Evolutionary conservation across 2,329 filamentous ascomycete genomes (phyloP), one percentile per base, ranked within the genome.

Genomic region (Aspergillus amoenus): DNA sequence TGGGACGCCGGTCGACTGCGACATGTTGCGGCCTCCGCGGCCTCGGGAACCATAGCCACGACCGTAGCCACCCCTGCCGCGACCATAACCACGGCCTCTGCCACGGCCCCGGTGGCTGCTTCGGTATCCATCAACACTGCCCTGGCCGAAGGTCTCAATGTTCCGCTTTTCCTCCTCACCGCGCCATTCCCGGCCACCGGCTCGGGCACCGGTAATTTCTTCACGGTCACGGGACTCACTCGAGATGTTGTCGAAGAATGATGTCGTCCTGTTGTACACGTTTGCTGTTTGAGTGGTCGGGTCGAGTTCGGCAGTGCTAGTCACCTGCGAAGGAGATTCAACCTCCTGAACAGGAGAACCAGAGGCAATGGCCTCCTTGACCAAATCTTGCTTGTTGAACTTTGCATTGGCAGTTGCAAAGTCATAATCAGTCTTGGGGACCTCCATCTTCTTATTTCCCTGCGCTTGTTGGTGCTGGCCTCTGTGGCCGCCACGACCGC

Each of bases 221-320:
- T 90, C 87, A 43, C 94, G 86, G 64, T 99, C 94, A 74, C 90
- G 95, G 61, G 90, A 84, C 72, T 99, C 94, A 64, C 91, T 96
- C 1, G 91, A 96, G 63, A 99, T 97, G 74, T 99, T 97, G 77
- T 99, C 94, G 70, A 99, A 99, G 81, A 99, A 99, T 1, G 91
- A 96, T 3, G 80, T 86, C 5, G 87, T 83, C 76, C 92, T 96
- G 79, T 97, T 93, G 78, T 99, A 99, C 37, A 80, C 77, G 8
- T 73, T 68, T 12, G 63, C 56, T 56, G 64, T 66, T 21, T 68
- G 51, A 22, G 51, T 73, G 13, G 69, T 60, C 13, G 73, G 72
- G 22, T 81, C 74, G 0, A 72, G 61, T 8, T 66, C 65, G 11
- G 71, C 57, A 7, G 75, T 57, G 6, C 74, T 77, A 32, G 78